Evolutionary conservation across 2,329 filamentous ascomycete genomes (phyloP).

Genomic region (Colletotrichum karsti): DNA sequence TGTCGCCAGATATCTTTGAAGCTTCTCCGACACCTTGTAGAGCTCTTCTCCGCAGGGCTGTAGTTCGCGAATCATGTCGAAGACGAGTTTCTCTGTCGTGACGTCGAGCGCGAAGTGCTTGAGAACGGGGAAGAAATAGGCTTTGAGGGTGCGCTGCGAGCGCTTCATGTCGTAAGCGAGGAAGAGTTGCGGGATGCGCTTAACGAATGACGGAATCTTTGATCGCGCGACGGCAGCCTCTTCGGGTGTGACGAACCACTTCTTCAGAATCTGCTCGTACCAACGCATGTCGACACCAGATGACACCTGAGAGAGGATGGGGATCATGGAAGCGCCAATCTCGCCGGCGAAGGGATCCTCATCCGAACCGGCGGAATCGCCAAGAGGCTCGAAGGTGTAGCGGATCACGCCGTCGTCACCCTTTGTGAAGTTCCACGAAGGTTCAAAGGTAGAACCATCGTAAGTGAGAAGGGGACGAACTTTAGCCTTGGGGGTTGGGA

Average conservation of each 20-base stretch:
- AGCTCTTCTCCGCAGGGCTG: slow-evolving; percentile 23
- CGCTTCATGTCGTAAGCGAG: slow-evolving; percentile 33
- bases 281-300: slow-evolving; percentile 20
- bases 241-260: slow-evolving; percentile 17
- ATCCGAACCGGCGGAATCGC: slow-evolving; percentile 4
- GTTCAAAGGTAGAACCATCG: slow-evolving; percentile 19
- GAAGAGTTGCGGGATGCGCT: slow-evolving; percentile 32
- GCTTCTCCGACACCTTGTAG: slow-evolving; percentile 21
- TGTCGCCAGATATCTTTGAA: slow-evolving; percentile 27
- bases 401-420: slow-evolving; percentile 9
- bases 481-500: slow-evolving; percentile 6
- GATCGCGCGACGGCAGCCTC: background rate
- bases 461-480: slow-evolving; percentile 15
- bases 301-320: slow-evolving; percentile 5
- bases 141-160: slow-evolving; percentile 31
- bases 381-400: slow-evolving; percentile 16
- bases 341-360: slow-evolving; percentile 15
- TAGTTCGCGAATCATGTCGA: slow-evolving; percentile 31
- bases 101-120: slow-evolving; percentile 31
- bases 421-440: slow-evolving; percentile 20
- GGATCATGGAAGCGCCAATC: slow-evolving; percentile 5
- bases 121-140: slow-evolving; percentile 33
- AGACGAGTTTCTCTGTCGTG: slow-evolving; percentile 30
- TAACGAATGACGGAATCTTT: background rate
- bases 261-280: slow-evolving; percentile 11